Conservation (phyloP, 2,329 filamentous ascomycete genomes). For the Arachnopeziza araneosa region DNA sequence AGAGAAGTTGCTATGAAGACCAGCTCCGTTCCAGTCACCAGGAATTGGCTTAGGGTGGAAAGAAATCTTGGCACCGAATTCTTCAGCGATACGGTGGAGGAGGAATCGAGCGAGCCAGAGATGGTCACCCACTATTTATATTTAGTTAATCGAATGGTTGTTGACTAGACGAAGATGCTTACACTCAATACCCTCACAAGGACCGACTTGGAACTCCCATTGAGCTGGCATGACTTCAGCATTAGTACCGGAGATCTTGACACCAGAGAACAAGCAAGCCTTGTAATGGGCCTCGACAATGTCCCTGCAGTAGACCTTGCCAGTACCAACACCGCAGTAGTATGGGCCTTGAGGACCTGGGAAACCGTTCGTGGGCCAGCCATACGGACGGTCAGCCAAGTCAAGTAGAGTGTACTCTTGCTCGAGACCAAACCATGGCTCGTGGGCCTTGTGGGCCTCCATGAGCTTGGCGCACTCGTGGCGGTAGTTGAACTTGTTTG, state of each 20-base stretch:
- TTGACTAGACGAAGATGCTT: conserved; percentile 31
- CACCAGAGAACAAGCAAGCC: conserved; percentile 73
- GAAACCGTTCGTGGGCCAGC: conserved; percentile 79
- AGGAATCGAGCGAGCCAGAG: conserved; percentile 92
- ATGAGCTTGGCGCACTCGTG: conserved; percentile 87
- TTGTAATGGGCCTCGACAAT: conserved; percentile 95
- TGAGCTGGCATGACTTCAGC: conserved; percentile 98
- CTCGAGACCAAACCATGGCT: conserved; percentile 97
- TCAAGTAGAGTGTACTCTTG: conserved; percentile 97
- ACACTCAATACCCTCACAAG: conserved; percentile 80
- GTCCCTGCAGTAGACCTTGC: conserved; percentile 96
- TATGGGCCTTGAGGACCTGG: conserved; percentile 82
- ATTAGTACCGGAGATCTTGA: conserved; percentile 97
- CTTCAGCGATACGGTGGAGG: conserved; percentile 86
- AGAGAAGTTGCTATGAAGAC: conserved; percentile 90
- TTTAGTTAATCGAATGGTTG: conserved; percentile 19
- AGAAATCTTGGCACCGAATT: conserved; percentile 93
- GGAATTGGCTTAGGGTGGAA: conserved; percentile 93
- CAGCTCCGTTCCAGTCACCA: conserved; percentile 95
- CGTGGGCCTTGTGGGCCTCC: conserved; percentile 74
- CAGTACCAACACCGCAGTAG: conserved; percentile 96
- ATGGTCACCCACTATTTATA: conserved; percentile 74
- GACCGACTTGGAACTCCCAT: conserved; percentile 97
- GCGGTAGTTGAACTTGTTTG: conserved; percentile 98
- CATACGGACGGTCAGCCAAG: conserved; percentile 79